Base-by-base conservation (phyloP, 2,329 filamentous ascomycete species). In the Sarocladium kiliense region DNA sequence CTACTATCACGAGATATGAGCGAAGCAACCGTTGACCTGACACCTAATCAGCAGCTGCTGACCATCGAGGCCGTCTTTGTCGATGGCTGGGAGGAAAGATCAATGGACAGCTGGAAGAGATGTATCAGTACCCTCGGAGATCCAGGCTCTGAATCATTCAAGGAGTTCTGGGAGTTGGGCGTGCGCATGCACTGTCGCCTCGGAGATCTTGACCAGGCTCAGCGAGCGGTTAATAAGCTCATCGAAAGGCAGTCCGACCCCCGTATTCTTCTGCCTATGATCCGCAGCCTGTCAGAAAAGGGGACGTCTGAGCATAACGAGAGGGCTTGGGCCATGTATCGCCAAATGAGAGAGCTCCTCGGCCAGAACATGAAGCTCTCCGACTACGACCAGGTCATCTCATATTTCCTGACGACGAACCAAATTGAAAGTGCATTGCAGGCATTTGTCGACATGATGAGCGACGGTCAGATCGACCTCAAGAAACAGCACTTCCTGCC, bases 401-500 rank as follows among this genome's bases (percentile, higher is more conserved):
- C 86, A 19, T 81, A 81, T 44, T 89, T 96, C 63, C 72, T 96
- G 25, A 76, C 84, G 21, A 78, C 82, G 6, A 81, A 84, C 54
- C 77, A 85, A 57, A 76, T 82, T 5, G 80, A 87, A 57, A 78
- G 85, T 57, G 89, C 89, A 1, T 77, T 93, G 55, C 82, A 84
- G 54, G 83, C 90, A 0, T 96, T 96, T 68, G 89, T 87, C 61
- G 90, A 96, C 67, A 95, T 96, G 91, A 91, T 96, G 84, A 82
- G 84, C 56, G 80, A 81, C 3, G 79, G 80, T 4, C 66, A 74
- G 44, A 68, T 83, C 54, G 74, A 81, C 56, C 64, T 81, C 50
- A 72, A 71, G 53, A 73, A 72, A 56, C 66, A 69, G 56, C 69
- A 70, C 53, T 62, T 67, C 18, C 69, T 83, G 55, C 80, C 80